Evolutionary conservation across 2,329 filamentous ascomycete species (phyloP), one percentile per base, ranked within the genome.

Genomic region (Monilinia fructicola): DNA sequence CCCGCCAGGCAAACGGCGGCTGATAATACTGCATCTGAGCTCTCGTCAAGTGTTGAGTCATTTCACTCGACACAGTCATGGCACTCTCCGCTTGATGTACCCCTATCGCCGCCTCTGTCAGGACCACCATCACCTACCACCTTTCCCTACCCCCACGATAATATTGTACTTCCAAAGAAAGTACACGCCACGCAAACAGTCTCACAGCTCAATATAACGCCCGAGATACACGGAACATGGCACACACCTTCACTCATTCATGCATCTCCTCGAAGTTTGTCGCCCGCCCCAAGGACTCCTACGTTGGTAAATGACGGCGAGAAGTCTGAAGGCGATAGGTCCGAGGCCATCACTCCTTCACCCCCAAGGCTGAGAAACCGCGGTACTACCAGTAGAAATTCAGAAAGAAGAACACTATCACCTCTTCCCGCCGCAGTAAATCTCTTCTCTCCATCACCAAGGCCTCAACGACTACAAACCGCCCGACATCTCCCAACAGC

Each of bases 361-460:
- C 69, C 68, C 5, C 44, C 67, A 9, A 48, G 65, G 21, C 52
- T 83, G 56, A 82, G 84, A 56, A 80, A 86, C 56, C 84, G 87
- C 31, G 82, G 84, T 2, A 87, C 85, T 9, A 81, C 83, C 18
- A 78, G 76, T 65, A 81, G 77, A 69, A 79, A 84, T 44, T 83
- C 82, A 80, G 67, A 82, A 66, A 81, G 83, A 67, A 84, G 86
- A 48, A 83, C 84, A 11, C 79, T 90, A 10, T 89, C 89, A 0
- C 88, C 90, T 0, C 81, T 93, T 69, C 89, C 90, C 3, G 83
- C 88, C 1, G 81, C 88, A 0, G 87, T 88, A 9, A 90, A 88
- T 67, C 78, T 93, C 12, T 87, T 89, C 73, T 82, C 83, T 6
- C 83, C 86, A 5, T 69, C 79, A 52, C 73, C 78, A 50, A 77